Percentiles rank a stretch among this genome's conserved stretches.
Evolutionary conservation across 2,329 filamentous ascomycete species (phyloP).

Genomic region (Pseudogymnoascus sp.): DNA sequence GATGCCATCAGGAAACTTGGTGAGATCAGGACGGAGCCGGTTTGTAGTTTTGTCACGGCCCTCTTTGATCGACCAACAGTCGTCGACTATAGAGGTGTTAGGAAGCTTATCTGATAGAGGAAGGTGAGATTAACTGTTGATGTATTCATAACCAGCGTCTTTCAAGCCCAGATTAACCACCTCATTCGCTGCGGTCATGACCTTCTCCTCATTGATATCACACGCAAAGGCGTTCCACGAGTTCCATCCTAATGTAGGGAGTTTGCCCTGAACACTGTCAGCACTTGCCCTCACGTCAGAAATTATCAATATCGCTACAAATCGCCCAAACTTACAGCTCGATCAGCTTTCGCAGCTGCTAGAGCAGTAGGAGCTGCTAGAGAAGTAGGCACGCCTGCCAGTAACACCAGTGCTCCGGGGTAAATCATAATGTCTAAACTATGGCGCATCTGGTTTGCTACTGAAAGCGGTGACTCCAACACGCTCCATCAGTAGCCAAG

Average conservation of each 20-base stretch:
- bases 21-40: conserved; percentile 39
- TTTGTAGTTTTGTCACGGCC: conserved; percentile 36
- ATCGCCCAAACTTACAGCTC: neutral
- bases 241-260: conserved; percentile 37
- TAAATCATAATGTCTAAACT: neutral
- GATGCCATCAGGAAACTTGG: conserved; percentile 53
- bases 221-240: conserved; percentile 47
- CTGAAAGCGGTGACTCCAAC: neutral
- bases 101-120: neutral
- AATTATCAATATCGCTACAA: too few species aligned
- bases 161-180: conserved; percentile 42
- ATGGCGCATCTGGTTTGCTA: neutral
- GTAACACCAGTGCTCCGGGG: neutral
- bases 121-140: conserved; percentile 35
- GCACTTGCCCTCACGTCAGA: neutral
- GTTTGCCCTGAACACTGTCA: conserved; percentile 16
- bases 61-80: conserved; percentile 49
- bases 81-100: conserved; percentile 38
- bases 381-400: neutral
- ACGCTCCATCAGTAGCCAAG: neutral
- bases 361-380: neutral
- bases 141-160: conserved; percentile 47
- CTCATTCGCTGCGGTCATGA: conserved; percentile 39
- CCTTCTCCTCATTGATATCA: conserved; percentile 40
- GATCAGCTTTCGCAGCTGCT: neutral